Percentiles rank a stretch among this genome's conserved stretches.
Evolutionary conservation across 2,329 filamentous ascomycete species (phyloP).

Genomic region (Verticillium tricorpus): DNA sequence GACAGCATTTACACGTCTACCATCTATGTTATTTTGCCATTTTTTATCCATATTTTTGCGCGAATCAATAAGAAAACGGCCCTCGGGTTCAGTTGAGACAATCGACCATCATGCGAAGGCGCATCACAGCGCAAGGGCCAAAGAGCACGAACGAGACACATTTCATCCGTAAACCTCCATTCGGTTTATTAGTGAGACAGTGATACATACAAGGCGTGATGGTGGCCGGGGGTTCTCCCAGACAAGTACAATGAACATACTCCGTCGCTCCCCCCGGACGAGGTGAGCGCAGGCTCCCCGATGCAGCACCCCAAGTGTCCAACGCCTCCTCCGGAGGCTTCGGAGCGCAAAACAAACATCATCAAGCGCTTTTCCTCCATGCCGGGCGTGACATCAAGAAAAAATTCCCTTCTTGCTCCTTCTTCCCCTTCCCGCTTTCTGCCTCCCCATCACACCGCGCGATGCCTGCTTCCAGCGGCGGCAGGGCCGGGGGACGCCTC

Average conservation of each 20-base stretch:
- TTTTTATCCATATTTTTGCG: too few relatives aligned
- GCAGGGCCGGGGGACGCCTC: background rate
- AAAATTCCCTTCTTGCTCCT: background rate
- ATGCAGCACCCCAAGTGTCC: background rate
- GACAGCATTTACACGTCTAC: background rate
- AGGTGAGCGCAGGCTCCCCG: background rate
- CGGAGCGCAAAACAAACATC: background rate
- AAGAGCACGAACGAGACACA: background rate
- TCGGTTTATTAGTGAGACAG: constrained; percentile 3
- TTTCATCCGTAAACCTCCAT: background rate
- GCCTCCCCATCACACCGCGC: background rate
- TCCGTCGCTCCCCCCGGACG: background rate
- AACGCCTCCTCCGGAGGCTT: background rate
- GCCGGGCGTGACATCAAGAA: background rate
- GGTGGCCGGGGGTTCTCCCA: background rate
- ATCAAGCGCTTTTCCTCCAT: background rate
- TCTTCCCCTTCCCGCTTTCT: background rate
- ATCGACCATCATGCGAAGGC: too few relatives aligned
- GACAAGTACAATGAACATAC: background rate
- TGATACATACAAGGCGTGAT: constrained; percentile 7
- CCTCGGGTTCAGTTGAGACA: too few relatives aligned
- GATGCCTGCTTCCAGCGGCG: background rate
- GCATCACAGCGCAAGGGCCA: background rate
- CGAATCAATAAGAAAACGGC: background rate
- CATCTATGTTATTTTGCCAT: background rate